phyloP scores from a whole-genome alignment of 768 basidiomycete species.

The Artomyces pyxidatus region DNA sequence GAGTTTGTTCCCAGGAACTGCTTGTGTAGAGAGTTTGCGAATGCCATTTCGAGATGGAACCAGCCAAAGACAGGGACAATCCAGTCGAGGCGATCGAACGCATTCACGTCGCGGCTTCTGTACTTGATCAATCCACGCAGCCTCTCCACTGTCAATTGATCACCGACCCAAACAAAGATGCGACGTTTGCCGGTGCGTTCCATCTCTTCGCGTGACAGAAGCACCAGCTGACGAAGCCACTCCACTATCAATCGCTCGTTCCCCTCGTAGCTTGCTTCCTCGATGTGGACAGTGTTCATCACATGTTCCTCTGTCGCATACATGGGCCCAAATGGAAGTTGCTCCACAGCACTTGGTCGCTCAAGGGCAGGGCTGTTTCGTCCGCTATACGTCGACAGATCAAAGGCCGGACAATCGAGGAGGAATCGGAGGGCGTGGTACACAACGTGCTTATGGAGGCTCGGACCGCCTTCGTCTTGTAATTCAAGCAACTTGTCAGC shows the following conservation, averaged over 20 bases:
- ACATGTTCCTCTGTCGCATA: conserved; percentile 9
- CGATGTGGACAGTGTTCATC: conserved; percentile 14
- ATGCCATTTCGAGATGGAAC: conserved; percentile 35
- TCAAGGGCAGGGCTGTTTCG: not conserved
- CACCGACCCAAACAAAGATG: conserved; percentile 28
- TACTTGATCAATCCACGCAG: conserved; percentile 30
- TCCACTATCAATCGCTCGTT: conserved; percentile 9
- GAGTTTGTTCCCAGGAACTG: conserved; percentile 30
- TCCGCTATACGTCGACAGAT: not conserved
- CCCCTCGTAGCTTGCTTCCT: conserved; percentile 21
- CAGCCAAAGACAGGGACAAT: conserved; percentile 28
- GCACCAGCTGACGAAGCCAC: conserved; percentile 13
- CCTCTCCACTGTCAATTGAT: conserved; percentile 31
- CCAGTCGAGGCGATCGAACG: conserved; percentile 31
- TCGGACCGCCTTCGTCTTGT: not conserved
- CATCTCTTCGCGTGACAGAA: conserved; percentile 1
- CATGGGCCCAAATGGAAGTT: conserved; percentile 12
- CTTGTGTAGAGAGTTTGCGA: conserved; percentile 31
- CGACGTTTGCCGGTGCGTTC: conserved; percentile 4
- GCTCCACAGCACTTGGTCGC: not conserved
- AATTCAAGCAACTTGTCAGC: not conserved
- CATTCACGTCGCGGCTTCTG: conserved; percentile 29
- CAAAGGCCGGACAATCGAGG: not conserved
- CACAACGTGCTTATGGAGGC: not conserved
- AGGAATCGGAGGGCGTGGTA: not conserved